Evolutionary conservation across 345 rosid genomes (phyloP).

Genomic region (Eucalyptus regnans): DNA sequence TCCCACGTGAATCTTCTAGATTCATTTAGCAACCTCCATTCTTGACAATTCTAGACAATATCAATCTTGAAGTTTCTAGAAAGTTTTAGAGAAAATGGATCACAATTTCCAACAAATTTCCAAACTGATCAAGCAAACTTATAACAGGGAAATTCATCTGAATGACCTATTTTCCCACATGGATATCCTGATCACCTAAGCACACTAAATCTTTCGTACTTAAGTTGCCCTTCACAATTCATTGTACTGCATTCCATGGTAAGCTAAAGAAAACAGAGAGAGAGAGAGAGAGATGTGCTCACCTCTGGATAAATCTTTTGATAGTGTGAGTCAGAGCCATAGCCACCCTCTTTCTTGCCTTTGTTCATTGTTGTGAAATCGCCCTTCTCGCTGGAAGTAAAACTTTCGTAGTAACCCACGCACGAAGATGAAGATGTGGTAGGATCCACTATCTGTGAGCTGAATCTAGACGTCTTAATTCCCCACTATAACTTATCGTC

Average conservation of each 20-base stretch:
- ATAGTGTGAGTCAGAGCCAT: neutral
- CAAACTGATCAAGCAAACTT: neutral
- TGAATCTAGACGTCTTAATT: no score
- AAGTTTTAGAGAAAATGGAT: no score
- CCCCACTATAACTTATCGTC: neutral
- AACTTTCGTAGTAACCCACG: conserved; percentile 31
- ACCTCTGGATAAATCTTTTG: neutral
- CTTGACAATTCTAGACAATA: no score
- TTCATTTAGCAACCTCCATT: no score
- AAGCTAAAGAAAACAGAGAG: neutral
- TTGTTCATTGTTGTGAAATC: neutral
- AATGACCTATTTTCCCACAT: neutral
- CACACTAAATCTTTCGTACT: neutral
- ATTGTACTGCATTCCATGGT: neutral
- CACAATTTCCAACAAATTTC: neutral
- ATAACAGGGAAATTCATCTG: neutral
- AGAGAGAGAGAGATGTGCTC: neutral
- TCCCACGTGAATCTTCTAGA: no score
- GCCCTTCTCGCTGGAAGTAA: neutral
- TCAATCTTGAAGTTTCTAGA: no score
- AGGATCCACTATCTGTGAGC: neutral
- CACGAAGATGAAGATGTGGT: conserved; percentile 9
- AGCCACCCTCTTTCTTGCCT: neutral
- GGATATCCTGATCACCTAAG: neutral
- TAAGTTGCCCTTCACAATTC: neutral